Evolutionary conservation across 257 asterid species (phyloP).

Genomic region (Orobanche coerulescens): DNA sequence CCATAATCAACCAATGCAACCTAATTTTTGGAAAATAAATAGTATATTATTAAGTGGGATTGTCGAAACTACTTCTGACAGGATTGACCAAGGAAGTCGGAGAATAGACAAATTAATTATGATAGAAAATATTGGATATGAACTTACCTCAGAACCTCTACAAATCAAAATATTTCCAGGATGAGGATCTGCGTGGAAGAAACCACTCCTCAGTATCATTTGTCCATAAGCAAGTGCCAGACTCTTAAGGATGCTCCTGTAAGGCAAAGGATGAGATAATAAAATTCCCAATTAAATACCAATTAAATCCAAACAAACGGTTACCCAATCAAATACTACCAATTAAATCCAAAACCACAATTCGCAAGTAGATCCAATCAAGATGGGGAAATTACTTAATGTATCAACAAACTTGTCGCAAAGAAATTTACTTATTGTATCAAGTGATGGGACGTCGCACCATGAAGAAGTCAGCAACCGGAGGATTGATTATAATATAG

Average conservation of each 20-base stretch:
- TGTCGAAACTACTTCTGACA: background rate
- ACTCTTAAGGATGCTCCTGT: slow-evolving; percentile 86
- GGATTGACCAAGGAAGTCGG: slow-evolving; percentile 13
- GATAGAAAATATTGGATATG: slow-evolving; percentile 12
- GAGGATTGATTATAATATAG: background rate
- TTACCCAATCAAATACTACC: no score
- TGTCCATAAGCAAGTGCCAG: slow-evolving; percentile 95
- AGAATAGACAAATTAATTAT: slow-evolving; percentile 15
- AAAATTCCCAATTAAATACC: background rate
- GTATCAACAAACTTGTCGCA: background rate
- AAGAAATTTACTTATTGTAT: no score
- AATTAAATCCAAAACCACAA: slow-evolving; percentile 2
- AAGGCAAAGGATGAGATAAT: slow-evolving; percentile 15
- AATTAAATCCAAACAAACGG: background rate
- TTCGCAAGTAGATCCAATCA: background rate
- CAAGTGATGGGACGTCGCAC: no score
- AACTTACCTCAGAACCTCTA: slow-evolving; percentile 82
- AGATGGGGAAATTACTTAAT: background rate
- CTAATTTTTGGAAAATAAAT: slow-evolving; percentile 28
- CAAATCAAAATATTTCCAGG: slow-evolving; percentile 97
- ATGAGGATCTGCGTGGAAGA: slow-evolving; percentile 99
- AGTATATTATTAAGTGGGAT: background rate
- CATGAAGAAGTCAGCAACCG: background rate
- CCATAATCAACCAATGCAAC: slow-evolving; percentile 97
- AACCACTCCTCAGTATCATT: slow-evolving; percentile 94